Evolutionary conservation across 257 asterid species (phyloP).

Genomic region (Petunia axillaris): DNA sequence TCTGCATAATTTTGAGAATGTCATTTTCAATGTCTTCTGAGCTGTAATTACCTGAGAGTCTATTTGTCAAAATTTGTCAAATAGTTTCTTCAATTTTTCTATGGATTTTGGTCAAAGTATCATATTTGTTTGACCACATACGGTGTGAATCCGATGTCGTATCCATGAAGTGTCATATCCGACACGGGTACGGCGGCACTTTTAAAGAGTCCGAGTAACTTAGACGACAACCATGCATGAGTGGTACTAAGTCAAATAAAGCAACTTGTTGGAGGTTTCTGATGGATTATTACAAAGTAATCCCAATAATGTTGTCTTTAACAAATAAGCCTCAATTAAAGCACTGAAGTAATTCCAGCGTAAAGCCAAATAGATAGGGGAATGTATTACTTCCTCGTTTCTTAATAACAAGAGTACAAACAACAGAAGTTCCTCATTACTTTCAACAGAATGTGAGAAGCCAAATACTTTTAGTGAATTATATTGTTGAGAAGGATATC

Average conservation of each 20-base stretch:
- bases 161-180: no score
- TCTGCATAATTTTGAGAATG: no score
- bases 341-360: neutral
- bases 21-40: no score
- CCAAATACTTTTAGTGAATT: neutral
- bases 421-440: neutral
- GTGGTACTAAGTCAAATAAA: neutral
- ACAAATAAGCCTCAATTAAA: neutral
- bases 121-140: no score
- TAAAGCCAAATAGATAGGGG: neutral
- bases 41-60: no score
- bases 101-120: no score
- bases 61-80: no score
- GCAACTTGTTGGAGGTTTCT: neutral
- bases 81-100: no score
- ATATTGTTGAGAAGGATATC: neutral
- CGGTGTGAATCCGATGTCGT: no score
- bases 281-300: neutral
- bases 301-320: neutral
- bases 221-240: neutral
- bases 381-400: neutral
- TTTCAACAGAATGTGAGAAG: constrained; percentile 12
- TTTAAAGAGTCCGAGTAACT: no score
- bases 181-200: no score
- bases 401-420: neutral